Conservation (phyloP, 2,329 filamentous ascomycete genomes). For the Arthrobotrys sinensis region DNA sequence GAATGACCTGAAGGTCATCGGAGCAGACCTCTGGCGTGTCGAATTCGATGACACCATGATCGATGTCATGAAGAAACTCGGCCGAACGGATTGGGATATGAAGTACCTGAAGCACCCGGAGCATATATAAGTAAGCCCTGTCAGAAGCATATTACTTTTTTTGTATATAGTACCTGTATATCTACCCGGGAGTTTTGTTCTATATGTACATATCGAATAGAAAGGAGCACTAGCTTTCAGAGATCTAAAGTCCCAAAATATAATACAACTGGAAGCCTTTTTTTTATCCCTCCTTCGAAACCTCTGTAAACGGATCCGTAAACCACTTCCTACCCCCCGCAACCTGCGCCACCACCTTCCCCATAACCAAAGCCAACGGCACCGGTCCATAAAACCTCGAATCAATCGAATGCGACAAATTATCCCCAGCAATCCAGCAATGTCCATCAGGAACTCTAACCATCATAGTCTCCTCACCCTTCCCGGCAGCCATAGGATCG, state of each 20-base stretch:
- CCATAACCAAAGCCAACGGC: slow-evolving; percentile 85
- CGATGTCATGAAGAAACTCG: slow-evolving; percentile 86
- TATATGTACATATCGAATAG: slow-evolving; percentile 51
- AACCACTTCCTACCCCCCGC: slow-evolving; percentile 71
- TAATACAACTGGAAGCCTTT: not conserved
- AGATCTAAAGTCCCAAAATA: slow-evolving; percentile 5
- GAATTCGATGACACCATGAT: slow-evolving; percentile 90
- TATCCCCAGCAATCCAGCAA: slow-evolving; percentile 92
- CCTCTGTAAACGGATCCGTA: slow-evolving; percentile 61
- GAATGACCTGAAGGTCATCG: slow-evolving; percentile 79
- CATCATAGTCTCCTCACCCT: slow-evolving; percentile 47
- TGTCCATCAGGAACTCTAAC: slow-evolving; percentile 87
- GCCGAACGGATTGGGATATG: slow-evolving; percentile 81
- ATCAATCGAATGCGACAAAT: slow-evolving; percentile 85
- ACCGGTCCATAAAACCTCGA: slow-evolving; percentile 89
- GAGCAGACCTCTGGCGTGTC: slow-evolving; percentile 88
- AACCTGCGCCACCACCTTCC: slow-evolving; percentile 80
- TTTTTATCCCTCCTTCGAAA: slow-evolving; percentile 31
- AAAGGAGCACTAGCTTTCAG: slow-evolving; percentile 11
- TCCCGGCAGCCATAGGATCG: slow-evolving; percentile 65
- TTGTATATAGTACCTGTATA: slow-evolving; percentile 56
- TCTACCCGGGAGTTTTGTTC: slow-evolving; percentile 28
- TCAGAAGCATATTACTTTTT: not conserved
- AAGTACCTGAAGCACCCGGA: slow-evolving; percentile 88
- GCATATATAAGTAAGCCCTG: slow-evolving; percentile 44